phyloP scores from a whole-genome alignment of 371 early-diverging fungal species.

The Circinella umbellata region DNA sequence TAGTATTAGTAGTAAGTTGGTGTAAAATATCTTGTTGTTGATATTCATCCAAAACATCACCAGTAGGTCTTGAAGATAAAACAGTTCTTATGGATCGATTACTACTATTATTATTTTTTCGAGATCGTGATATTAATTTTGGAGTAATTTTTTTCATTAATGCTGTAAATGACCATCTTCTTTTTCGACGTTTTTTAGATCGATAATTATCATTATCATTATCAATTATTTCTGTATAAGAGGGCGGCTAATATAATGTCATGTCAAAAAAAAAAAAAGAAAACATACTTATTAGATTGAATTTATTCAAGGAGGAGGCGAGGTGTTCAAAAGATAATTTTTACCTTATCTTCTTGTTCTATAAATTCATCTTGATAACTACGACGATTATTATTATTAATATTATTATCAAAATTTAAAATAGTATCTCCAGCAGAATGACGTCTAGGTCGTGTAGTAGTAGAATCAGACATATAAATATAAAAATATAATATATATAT shows the following conservation, averaged over 20 bases:
- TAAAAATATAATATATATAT: too few species aligned
- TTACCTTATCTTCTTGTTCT: background rate
- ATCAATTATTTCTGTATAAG: background rate
- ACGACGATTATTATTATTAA: too few species aligned
- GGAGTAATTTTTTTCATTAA: constrained; percentile 1
- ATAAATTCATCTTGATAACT: background rate
- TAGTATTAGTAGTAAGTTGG: too few species aligned
- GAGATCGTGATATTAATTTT: background rate
- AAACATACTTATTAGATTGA: too few species aligned
- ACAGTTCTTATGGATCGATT: constrained; percentile 6
- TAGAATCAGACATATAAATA: background rate
- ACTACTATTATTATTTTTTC: background rate
- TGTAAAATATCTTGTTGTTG: constrained; percentile 19
- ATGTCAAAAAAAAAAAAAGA: too few species aligned
- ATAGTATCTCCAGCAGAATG: constrained; percentile 6
- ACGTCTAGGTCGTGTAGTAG: background rate
- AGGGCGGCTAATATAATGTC: background rate
- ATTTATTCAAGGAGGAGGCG: too few species aligned
- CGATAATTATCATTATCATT: background rate
- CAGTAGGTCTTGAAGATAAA: constrained; percentile 11
- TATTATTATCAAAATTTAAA: background rate
- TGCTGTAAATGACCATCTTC: constrained; percentile 14
- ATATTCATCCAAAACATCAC: constrained; percentile 26
- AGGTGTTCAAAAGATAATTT: too few species aligned
- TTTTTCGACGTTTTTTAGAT: background rate